Evolutionary conservation across 2,329 filamentous ascomycete genomes (phyloP), one percentile per base, ranked within the genome.

Genomic region (Nothophaeocryptopus gaeumannii): DNA sequence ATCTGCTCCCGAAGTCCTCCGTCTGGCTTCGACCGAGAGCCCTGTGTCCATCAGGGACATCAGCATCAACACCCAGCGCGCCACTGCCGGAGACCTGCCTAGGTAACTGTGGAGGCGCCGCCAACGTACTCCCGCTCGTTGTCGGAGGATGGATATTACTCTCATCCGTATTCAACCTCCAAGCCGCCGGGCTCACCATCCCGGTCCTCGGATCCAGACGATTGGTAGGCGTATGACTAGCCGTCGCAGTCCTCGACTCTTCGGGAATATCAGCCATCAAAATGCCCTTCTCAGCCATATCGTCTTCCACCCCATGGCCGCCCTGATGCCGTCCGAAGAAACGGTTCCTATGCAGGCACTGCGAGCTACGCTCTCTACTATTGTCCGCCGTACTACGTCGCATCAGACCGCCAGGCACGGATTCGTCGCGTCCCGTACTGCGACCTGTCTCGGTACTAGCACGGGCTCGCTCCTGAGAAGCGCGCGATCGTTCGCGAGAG

Each of bases 311-410:
- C n/a, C 54, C 56, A 9, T 62, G 50, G 3, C 56, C 48, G 31
- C 51, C 53, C n/a, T n/a, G n/a, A 26, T 56, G 41, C n/a, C 80
- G 76, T 32, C 75, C 70, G 66, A 86, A 82, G 70, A 86, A 85
- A 2, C 82, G 76, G 55, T 83, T 84, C 5, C 78, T 76, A 50
- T 82, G 79, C 5, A 71, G 70, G 5, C 74, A 70, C 11, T 69
- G 69, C 35, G 67, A 63, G 30, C 67, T 67, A 37, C 20, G 34
- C 55, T 59, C 37, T 54, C 58, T 41, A 16, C 54, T 53, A 31
- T 49, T 49, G 13, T 44, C 37, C 11, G 65, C 63, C 2, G 66
- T 68, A 2, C 61, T 58, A 12, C 63, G 57, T 34, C 67, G 55
- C 3, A 57, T 54, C 10, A 68, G 56, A 8, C 58, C 57, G n/a